Evolutionary conservation across 495 filamentous ascomycete genomes (phyloP).

Genomic region (Neurospora intermedia): DNA sequence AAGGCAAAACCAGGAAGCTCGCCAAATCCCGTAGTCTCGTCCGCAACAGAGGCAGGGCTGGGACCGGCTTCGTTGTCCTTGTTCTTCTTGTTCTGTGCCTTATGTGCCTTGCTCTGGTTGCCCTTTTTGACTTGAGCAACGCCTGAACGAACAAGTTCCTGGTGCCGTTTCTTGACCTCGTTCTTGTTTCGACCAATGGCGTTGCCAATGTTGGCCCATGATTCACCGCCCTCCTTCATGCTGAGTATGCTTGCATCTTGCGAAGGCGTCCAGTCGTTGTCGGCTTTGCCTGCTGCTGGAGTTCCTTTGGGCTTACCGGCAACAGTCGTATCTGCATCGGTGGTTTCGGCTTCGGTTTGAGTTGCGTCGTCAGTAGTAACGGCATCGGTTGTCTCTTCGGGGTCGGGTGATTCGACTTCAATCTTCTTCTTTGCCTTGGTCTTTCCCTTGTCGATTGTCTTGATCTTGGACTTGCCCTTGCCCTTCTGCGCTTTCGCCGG

Average conservation of each 20-base stretch:
- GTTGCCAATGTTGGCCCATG: constrained; percentile 12
- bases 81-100: background rate
- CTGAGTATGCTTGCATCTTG: constrained; percentile 9
- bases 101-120: background rate
- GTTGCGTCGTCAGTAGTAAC: background rate
- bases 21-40: background rate
- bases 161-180: constrained; percentile 12
- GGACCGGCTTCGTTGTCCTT: background rate
- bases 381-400: background rate
- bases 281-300: background rate
- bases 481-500: background rate
- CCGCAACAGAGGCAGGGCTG: background rate
- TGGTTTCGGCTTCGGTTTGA: background rate
- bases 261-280: constrained; percentile 2
- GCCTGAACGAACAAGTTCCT: constrained; percentile 3
- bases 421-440: background rate
- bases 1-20: background rate
- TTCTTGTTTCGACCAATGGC: constrained; percentile 5
- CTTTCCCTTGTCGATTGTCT: background rate
- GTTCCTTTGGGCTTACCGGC: background rate
- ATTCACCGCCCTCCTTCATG: constrained; percentile 15
- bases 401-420: background rate
- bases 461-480: background rate
- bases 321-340: background rate
- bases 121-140: background rate